phyloP scores from a whole-genome alignment of 2,329 filamentous ascomycete species.

The Coniella lustricola region DNA sequence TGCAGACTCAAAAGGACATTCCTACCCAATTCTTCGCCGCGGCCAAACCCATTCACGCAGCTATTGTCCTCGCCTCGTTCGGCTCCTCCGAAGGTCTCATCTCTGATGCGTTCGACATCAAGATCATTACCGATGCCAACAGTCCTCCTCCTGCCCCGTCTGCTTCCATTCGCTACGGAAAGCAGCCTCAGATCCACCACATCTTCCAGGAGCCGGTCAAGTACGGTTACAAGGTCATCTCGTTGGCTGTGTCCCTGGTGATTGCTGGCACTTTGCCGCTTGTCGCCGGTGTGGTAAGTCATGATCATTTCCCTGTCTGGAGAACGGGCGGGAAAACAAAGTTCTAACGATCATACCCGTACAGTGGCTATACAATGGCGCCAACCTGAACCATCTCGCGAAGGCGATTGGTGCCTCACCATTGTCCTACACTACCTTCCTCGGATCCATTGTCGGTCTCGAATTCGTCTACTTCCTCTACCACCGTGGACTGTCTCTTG shows the following conservation, averaged over 20 bases:
- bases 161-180: constrained; percentile 73
- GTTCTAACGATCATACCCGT: constrained; percentile 4
- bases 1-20: constrained; percentile 79
- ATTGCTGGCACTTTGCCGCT: constrained; percentile 68
- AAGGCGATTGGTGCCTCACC: constrained; percentile 72
- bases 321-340: not conserved
- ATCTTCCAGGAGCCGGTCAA: constrained; percentile 75
- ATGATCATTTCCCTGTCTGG: not conserved
- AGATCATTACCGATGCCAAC: constrained; percentile 57
- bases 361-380: constrained; percentile 70
- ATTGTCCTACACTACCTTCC: constrained; percentile 75
- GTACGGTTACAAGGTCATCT: constrained; percentile 75
- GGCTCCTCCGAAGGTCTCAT: constrained; percentile 64
- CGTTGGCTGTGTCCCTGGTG: constrained; percentile 62
- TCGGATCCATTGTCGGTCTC: constrained; percentile 78
- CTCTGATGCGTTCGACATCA: constrained; percentile 65
- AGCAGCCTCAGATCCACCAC: constrained; percentile 80
- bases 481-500: constrained; percentile 86
- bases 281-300: constrained; percentile 61
- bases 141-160: constrained; percentile 53
- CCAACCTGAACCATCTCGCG: constrained; percentile 70
- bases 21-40: constrained; percentile 72
- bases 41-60: constrained; percentile 64
- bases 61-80: constrained; percentile 79
- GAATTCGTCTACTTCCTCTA: constrained; percentile 93